Conservation (phyloP, 495 filamentous ascomycete species). For the Penicillium cinerascens region DNA sequence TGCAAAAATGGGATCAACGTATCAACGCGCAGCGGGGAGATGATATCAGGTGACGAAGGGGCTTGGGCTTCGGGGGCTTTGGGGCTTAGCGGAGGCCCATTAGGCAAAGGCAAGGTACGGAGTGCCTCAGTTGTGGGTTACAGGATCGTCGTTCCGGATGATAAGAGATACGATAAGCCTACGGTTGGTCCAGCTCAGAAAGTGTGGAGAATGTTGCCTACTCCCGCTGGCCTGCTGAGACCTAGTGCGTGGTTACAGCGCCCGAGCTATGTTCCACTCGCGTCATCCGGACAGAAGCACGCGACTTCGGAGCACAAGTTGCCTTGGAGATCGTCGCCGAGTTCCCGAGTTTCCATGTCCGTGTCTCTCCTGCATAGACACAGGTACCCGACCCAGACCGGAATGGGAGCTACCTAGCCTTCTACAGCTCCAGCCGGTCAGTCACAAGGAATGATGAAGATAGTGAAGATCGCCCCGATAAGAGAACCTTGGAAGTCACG, state of each 20-base stretch:
- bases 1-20: conserved; percentile 13
- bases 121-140: not conserved
- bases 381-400: conserved; percentile 24
- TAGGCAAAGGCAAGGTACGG: not conserved
- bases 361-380: conserved; percentile 8
- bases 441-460: not conserved
- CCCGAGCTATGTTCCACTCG: not conserved
- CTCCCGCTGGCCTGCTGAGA: not conserved
- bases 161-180: not conserved
- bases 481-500: not conserved
- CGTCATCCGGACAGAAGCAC: conserved; percentile 25
- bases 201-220: not conserved
- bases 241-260: not conserved
- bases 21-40: conserved; percentile 17
- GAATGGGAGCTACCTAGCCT: not conserved
- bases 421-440: not conserved
- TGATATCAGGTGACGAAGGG: conserved; percentile 21
- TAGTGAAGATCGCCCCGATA: not conserved
- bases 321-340: conserved; percentile 21
- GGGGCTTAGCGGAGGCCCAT: not conserved
- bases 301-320: conserved; percentile 29
- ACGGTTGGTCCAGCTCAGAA: not conserved
- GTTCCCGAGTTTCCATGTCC: conserved; percentile 8
- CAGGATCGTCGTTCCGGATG: not conserved
- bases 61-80: not conserved